phyloP scores from a whole-genome alignment of 2,329 filamentous ascomycete genomes.

The Alternaria ventricosa region DNA sequence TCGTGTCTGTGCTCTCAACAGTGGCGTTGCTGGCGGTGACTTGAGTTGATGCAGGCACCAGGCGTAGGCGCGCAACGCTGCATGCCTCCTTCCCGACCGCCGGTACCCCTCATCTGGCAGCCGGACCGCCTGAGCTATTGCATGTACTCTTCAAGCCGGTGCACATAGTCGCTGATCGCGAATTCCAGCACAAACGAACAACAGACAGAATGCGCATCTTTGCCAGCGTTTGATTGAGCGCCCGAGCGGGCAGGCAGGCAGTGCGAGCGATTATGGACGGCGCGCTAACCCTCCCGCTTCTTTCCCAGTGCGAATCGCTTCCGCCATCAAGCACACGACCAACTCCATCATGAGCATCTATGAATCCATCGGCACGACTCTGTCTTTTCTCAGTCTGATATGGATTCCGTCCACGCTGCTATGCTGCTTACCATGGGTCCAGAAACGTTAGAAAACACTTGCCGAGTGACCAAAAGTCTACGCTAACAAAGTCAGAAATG shows the following conservation, averaged over 20 bases:
- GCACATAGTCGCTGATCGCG: not conserved
- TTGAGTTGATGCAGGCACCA: not conserved
- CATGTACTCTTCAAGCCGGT: not conserved
- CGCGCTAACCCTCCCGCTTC: slow-evolving; percentile 3
- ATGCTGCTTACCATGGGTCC: slow-evolving; percentile 47
- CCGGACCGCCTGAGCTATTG: not conserved
- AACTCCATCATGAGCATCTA: slow-evolving; percentile 28
- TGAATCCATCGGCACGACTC: slow-evolving; percentile 23
- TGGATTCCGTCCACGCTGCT: slow-evolving; percentile 45
- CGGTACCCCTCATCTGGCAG: not conserved
- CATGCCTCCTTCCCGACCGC: not conserved
- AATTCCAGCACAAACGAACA: not conserved
- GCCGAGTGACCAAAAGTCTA: not conserved
- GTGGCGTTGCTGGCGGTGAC: not conserved
- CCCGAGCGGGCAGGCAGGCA: not conserved
- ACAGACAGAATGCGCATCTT: not conserved
- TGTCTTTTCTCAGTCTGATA: slow-evolving; percentile 41
- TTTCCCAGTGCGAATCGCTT: not conserved
- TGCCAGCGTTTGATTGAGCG: not conserved
- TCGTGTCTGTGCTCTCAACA: not conserved
- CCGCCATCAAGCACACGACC: slow-evolving; percentile 6
- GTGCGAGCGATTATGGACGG: slow-evolving; percentile 1
- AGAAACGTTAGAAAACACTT: slow-evolving; percentile 32
- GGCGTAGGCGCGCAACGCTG: not conserved
- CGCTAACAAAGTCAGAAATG: slow-evolving; percentile 34